Evolutionary conservation across 176 grass and related monocot genomes (phyloP), one percentile per base, ranked within the genome.

Genomic region (Eragrostis curvula): DNA sequence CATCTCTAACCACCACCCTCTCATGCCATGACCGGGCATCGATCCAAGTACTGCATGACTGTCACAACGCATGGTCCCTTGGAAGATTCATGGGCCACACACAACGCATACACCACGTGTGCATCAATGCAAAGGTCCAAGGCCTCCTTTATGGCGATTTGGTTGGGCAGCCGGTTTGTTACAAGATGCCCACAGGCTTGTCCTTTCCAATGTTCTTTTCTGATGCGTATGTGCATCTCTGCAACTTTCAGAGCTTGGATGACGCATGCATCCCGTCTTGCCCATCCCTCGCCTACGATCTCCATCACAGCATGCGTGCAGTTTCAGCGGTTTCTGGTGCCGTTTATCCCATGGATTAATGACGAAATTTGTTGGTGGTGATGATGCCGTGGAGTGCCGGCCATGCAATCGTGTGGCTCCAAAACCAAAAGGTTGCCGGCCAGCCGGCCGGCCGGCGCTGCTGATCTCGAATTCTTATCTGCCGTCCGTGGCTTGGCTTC

Each of bases 71-170:
- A 89, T 80, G 88, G 83, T 89, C 83, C 65, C 63, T 84, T 85
- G 82, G 66, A 88, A 85, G 81, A 81, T 91, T 88, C 85, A 88
- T 88, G 89, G 81, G 76, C 75, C 81, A 84, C 87, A 46, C 73
- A 17, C 58, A 71, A 36, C 32, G 32, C 32, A 36, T 36, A 36
- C 32, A 36, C 32, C 20, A 73, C 53, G 71, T 28, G 39, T 12
- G 14, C 69, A 68, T 68, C 71, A 60, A 32, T 12, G 47, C 66
- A 75, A 75, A 63, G 72, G 28, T 87, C 85, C 81, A 85, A 85
- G 77, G 57, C 42, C 32, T 77, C 85, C 75, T 81, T 84, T 87
- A 85, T 85, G 79, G 76, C 62, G 81, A 91, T 81, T 77, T 88
- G 66, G 85, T 74, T 57, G n/a, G 83, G 45, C 6, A 45, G 70